Percentiles rank a stretch among this genome's conserved stretches.
These are phyloP conservation scores for Podaxis sp. DNA, from an alignment of 768 basidiomycete species.

Conservation along the genomic window DNA sequence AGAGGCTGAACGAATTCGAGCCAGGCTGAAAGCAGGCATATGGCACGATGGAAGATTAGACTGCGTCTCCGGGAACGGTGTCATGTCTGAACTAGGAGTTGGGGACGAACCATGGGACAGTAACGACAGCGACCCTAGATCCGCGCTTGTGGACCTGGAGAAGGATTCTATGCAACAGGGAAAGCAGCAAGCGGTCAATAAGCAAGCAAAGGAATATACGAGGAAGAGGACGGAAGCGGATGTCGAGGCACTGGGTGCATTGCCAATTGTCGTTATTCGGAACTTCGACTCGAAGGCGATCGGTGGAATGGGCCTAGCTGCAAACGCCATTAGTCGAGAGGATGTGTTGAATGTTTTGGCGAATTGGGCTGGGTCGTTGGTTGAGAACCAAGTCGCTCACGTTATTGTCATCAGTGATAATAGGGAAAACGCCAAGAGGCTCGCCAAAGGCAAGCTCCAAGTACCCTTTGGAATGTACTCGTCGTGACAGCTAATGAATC, in stretches of 20 bases:
- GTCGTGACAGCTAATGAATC: neutral
- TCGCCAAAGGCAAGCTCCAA: constrained; percentile 62
- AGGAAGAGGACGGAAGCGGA: constrained; percentile 28
- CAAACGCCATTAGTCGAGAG: constrained; percentile 44
- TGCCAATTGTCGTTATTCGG: constrained; percentile 86
- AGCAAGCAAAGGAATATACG: constrained; percentile 4
- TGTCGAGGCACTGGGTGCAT: constrained; percentile 45
- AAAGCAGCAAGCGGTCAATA: neutral
- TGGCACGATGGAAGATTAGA: constrained; percentile 90
- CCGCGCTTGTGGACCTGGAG: neutral
- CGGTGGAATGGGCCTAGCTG: constrained; percentile 4
- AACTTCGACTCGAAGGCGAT: constrained; percentile 61
- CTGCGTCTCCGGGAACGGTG: constrained; percentile 78
- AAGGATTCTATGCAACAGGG: neutral
- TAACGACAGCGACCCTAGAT: constrained; percentile 14
- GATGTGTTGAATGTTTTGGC: constrained; percentile 73
- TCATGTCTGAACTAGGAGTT: constrained; percentile 81
- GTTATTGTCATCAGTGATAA: constrained; percentile 90
- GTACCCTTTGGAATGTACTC: neutral
- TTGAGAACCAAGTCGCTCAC: constrained; percentile 85
- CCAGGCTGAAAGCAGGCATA: constrained; percentile 53
- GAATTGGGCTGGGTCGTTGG: constrained; percentile 80
- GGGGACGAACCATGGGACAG: constrained; percentile 62
- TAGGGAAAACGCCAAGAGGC: constrained; percentile 77
- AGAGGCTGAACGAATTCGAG: constrained; percentile 33